phyloP scores from a whole-genome alignment of 768 basidiomycete genomes.

The Psilocybe cubensis region DNA sequence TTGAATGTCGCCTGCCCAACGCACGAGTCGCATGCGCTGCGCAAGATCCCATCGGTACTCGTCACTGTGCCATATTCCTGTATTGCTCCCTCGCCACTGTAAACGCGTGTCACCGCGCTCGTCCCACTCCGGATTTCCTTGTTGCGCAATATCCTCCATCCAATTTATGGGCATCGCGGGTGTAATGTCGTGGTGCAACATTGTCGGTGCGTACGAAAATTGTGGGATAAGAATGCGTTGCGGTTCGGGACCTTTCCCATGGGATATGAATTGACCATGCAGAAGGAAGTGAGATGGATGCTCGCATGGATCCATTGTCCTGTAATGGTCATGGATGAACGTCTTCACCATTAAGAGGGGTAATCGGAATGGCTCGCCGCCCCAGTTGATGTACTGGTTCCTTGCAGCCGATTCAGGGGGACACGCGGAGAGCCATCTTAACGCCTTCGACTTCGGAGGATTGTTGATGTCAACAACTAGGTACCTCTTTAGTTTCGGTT shows the following conservation, averaged over 20 bases:
- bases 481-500: neutral
- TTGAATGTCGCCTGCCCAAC: conserved; percentile 18
- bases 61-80: conserved; percentile 55
- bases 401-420: conserved; percentile 35
- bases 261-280: conserved; percentile 57
- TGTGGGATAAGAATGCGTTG: conserved; percentile 46
- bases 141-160: conserved; percentile 35
- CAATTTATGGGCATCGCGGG: conserved; percentile 49
- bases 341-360: conserved; percentile 29
- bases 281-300: conserved; percentile 41
- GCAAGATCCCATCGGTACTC: conserved; percentile 41
- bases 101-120: conserved; percentile 58
- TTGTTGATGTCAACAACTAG: conserved; percentile 36
- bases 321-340: conserved; percentile 50
- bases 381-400: conserved; percentile 29
- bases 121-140: conserved; percentile 56
- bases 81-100: conserved; percentile 76
- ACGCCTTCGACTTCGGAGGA: conserved; percentile 29
- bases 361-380: conserved; percentile 19
- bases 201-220: conserved; percentile 52
- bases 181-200: conserved; percentile 57
- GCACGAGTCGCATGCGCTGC: conserved; percentile 18
- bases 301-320: conserved; percentile 50
- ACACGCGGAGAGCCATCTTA: conserved; percentile 46
- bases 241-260: conserved; percentile 47